phyloP scores from a whole-genome alignment of 2,329 filamentous ascomycete genomes.

The Sarocladiaceae sp. region DNA sequence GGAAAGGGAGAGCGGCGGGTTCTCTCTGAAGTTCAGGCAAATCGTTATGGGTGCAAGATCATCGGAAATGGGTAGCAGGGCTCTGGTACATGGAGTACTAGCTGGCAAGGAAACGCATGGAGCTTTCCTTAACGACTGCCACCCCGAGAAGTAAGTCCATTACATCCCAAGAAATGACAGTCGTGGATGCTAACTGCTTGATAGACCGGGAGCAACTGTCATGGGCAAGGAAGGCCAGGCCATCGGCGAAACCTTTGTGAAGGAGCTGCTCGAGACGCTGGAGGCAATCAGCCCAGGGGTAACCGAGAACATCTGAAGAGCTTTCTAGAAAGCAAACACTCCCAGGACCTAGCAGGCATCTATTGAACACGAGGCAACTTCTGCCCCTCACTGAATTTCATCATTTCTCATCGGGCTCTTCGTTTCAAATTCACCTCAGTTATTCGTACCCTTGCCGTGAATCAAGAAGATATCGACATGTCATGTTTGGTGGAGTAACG shows the following conservation, averaged over 20 bases:
- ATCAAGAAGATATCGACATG: constrained; percentile 4
- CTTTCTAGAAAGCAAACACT: background rate
- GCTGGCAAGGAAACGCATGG: constrained; percentile 27
- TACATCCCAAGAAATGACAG: background rate
- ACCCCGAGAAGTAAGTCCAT: constrained; percentile 19
- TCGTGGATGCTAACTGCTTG: too few species aligned
- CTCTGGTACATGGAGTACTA: constrained; percentile 23
- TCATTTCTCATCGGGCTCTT: background rate
- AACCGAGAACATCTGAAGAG: background rate
- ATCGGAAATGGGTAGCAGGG: constrained; percentile 39
- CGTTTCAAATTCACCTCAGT: too few species aligned
- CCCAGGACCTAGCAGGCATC: background rate
- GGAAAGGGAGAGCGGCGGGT: constrained; percentile 11
- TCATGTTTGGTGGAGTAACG: background rate
- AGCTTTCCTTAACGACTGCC: constrained; percentile 28
- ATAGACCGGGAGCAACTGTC: constrained; percentile 23
- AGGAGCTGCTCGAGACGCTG: constrained; percentile 27
- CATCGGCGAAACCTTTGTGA: constrained; percentile 25
- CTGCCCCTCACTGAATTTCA: background rate
- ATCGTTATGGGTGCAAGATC: constrained; percentile 27
- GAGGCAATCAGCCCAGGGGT: constrained; percentile 19
- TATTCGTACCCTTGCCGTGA: too few species aligned
- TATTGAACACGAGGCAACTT: background rate
- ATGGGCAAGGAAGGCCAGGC: constrained; percentile 24
- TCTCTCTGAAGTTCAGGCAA: background rate